Percentiles rank a stretch among this genome's conserved stretches.
phyloP scores from a whole-genome alignment of 805 yeast species.

The Schwanniomyces polymorphus region DNA sequence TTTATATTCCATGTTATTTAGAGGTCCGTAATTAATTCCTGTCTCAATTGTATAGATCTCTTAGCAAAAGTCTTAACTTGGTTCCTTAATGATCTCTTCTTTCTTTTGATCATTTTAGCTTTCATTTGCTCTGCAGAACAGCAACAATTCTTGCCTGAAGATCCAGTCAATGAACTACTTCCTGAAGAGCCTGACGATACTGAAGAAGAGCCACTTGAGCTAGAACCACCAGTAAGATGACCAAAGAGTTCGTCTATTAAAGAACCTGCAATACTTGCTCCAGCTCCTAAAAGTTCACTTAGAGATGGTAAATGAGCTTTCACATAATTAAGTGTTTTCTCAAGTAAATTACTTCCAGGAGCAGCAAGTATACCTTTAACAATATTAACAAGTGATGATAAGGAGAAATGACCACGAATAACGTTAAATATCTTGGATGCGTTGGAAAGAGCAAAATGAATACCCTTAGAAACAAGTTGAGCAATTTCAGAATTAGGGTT shows the following conservation, averaged over 20 bases:
- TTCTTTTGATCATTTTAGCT: constrained; percentile 15
- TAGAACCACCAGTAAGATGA: constrained; percentile 5
- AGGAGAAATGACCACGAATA: background rate
- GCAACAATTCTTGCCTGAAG: constrained; percentile 21
- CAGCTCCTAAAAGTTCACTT: background rate
- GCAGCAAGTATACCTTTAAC: background rate
- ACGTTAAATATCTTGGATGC: background rate
- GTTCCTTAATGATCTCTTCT: constrained; percentile 23
- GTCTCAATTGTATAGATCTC: constrained; percentile 20
- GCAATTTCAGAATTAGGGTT: background rate
- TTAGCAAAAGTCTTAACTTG: constrained; percentile 18
- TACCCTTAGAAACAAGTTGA: background rate
- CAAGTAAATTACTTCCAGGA: background rate
- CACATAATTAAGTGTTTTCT: background rate
- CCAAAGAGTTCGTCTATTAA: constrained; percentile 6
- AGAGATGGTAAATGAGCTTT: background rate
- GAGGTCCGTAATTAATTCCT: background rate
- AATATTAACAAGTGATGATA: background rate
- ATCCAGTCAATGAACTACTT: constrained; percentile 8
- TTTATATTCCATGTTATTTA: background rate
- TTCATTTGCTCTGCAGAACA: constrained; percentile 17
- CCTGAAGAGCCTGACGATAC: constrained; percentile 4
- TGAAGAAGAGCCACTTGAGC: background rate
- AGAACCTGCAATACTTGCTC: background rate
- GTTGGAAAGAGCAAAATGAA: background rate